phyloP scores from a whole-genome alignment of 257 asterid genomes.

The Ilex asprella region DNA sequence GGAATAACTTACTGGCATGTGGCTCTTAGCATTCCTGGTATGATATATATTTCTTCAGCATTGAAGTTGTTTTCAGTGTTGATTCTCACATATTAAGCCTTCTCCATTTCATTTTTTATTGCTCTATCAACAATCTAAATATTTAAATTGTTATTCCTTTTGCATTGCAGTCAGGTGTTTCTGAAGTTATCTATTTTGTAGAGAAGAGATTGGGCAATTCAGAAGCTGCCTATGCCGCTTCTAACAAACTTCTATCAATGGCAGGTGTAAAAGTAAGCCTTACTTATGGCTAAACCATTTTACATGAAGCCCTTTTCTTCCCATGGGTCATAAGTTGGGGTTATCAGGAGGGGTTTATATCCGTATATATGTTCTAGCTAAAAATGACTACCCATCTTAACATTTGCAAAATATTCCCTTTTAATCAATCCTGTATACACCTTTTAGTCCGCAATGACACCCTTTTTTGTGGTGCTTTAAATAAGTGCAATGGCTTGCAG shows the following conservation, averaged over 20 bases:
- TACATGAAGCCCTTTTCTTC: neutral
- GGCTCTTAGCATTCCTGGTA: no score
- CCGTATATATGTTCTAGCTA: neutral
- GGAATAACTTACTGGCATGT: no score
- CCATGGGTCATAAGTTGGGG: neutral
- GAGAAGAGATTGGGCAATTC: constrained; percentile 63
- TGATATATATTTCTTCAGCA: no score
- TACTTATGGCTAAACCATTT: constrained; percentile 6
- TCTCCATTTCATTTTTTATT: no score
- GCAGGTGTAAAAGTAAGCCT: constrained; percentile 76
- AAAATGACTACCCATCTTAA: neutral
- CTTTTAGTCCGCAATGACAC: neutral
- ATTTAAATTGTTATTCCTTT: no score
- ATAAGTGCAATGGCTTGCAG: neutral
- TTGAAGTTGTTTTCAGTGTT: no score
- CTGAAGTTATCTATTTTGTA: constrained; percentile 79
- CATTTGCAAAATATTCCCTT: neutral
- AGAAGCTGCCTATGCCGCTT: constrained; percentile 61
- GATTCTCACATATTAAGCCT: no score
- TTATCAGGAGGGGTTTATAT: neutral
- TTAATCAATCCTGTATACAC: neutral
- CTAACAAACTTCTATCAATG: constrained; percentile 74
- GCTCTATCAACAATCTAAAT: no score
- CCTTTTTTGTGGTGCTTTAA: neutral
- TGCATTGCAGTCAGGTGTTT: constrained; percentile 72